Percentiles rank a stretch among this genome's conserved stretches.
These are phyloP conservation scores for Pyrrhoderma lamaoense DNA, from an alignment of 1,284 basidiomycete species.

Conservation along the genomic window DNA sequence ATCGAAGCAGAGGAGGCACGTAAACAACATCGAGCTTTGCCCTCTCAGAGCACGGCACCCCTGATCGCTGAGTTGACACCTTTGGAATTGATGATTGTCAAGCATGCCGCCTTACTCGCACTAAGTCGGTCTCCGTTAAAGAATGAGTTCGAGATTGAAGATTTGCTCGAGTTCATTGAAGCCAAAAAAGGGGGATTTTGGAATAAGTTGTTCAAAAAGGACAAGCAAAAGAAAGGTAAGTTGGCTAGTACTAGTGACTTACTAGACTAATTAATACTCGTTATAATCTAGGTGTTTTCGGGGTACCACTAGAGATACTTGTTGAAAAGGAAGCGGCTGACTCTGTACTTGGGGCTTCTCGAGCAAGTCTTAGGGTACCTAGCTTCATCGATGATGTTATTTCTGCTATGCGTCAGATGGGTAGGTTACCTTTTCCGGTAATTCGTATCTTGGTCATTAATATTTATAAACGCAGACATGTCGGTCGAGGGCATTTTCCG, in stretches of 20 bases:
- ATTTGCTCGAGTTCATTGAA: constrained; percentile 90
- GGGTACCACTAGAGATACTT: constrained; percentile 87
- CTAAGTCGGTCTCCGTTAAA: constrained; percentile 73
- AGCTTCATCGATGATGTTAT: constrained; percentile 98
- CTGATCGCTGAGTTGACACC: constrained; percentile 81
- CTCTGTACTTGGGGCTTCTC: constrained; percentile 85
- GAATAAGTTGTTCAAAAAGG: constrained; percentile 94
- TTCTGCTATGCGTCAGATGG: constrained; percentile 99
- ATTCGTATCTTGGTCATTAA: neutral
- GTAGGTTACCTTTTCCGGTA: constrained; percentile 42
- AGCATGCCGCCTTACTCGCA: constrained; percentile 83
- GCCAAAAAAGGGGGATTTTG: constrained; percentile 92
- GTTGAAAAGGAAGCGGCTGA: constrained; percentile 96
- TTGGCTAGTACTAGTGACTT: constrained; percentile 20
- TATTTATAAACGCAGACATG: constrained; percentile 61
- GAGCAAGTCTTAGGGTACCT: constrained; percentile 80
- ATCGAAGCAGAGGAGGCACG: constrained; percentile 88
- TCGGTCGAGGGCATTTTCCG: constrained; percentile 98
- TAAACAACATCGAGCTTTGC: constrained; percentile 75
- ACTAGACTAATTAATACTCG: too few species aligned
- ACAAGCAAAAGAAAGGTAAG: constrained; percentile 83
- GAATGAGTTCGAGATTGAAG: constrained; percentile 84
- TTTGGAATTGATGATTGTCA: constrained; percentile 85
- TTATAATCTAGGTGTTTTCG: constrained; percentile 64
- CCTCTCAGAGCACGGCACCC: constrained; percentile 66